Percentiles rank a stretch among this genome's conserved stretches.
These are phyloP conservation scores for Macrotyloma uniflorum DNA, from an alignment of 306 rosid genomes.

Conservation along the genomic window DNA sequence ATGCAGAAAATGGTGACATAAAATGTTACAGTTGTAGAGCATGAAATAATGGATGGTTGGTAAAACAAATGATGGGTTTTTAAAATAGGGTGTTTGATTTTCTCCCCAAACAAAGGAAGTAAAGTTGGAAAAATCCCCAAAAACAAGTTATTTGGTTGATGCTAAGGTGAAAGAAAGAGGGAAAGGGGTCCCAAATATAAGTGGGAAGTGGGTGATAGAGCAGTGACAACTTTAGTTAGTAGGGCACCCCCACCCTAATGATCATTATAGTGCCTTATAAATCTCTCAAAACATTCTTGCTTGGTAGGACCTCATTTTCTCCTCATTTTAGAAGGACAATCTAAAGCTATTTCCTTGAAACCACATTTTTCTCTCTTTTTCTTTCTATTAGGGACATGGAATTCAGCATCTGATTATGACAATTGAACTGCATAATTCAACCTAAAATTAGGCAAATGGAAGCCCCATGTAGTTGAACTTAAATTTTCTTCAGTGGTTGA, in stretches of 20 bases:
- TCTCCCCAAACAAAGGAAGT: constrained; percentile 32
- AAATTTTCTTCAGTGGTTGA: constrained; percentile 18
- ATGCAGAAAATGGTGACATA: constrained; percentile 33
- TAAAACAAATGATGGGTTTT: constrained; percentile 42
- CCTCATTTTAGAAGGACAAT: constrained; percentile 37
- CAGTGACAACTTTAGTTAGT: constrained; percentile 46
- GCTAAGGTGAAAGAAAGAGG: constrained; percentile 32
- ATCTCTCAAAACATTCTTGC: constrained; percentile 40
- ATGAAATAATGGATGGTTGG: constrained; percentile 48
- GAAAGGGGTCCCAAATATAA: constrained; percentile 42
- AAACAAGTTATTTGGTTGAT: constrained; percentile 18
- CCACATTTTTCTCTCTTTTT: constrained; percentile 15
- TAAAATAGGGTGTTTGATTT: constrained; percentile 4
- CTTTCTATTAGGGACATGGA: constrained; percentile 35
- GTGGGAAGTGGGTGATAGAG: constrained; percentile 43
- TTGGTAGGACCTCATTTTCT: constrained; percentile 49
- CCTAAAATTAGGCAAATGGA: constrained; percentile 27
- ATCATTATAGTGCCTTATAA: constrained; percentile 46
- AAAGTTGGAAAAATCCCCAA: constrained; percentile 6
- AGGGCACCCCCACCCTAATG: constrained; percentile 48
- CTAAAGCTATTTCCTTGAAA: constrained; percentile 34
- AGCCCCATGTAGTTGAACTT: constrained; percentile 31
- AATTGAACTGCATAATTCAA: constrained; percentile 36
- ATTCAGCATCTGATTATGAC: constrained; percentile 49
- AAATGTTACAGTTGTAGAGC: constrained; percentile 44